A percentile compares a stretch with the other conserved stretches of the same genome.
phyloP scores from a whole-genome alignment of 495 filamentous ascomycete genomes.

The Oleoguttula mirabilis region DNA sequence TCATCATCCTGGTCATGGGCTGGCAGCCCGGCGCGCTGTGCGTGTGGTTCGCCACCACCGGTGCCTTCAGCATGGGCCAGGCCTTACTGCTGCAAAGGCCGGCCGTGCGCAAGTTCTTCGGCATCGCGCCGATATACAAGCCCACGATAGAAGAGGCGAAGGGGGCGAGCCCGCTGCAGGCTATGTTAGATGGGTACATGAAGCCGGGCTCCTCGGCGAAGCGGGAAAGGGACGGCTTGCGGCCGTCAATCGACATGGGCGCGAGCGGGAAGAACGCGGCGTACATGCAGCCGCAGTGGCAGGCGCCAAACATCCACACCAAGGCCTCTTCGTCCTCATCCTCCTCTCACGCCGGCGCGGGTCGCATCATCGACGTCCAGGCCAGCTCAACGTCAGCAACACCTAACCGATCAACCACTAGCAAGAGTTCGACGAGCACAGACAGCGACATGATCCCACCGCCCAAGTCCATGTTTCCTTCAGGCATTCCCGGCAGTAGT shows the following conservation, averaged over 20 bases:
- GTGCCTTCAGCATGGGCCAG: slow-evolving; percentile 47
- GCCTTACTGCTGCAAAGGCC: slow-evolving; percentile 39
- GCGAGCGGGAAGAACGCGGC: not conserved
- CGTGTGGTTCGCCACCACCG: slow-evolving; percentile 54
- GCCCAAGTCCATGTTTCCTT: too few relatives aligned
- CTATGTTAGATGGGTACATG: not conserved
- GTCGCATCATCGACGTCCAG: too few relatives aligned
- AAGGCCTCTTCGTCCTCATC: not conserved
- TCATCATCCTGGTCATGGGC: slow-evolving; percentile 50
- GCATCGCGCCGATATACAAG: slow-evolving; percentile 39
- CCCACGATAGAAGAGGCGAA: slow-evolving; percentile 2
- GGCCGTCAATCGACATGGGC: not conserved
- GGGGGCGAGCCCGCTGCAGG: not conserved
- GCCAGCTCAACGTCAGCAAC: too few relatives aligned
- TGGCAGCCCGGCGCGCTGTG: slow-evolving; percentile 58
- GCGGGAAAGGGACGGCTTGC: not conserved
- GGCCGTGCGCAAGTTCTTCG: slow-evolving; percentile 37
- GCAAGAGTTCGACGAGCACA: too few relatives aligned
- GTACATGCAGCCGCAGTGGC: not conserved
- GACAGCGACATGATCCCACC: too few relatives aligned
- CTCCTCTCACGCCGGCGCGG: too few relatives aligned
- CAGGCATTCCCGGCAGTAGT: too few relatives aligned
- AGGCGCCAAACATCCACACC: not conserved
- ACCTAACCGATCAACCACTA: too few relatives aligned
- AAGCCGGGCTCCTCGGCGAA: not conserved